phyloP scores from a whole-genome alignment of 2,329 filamentous ascomycete species.

The Grosmannia serpens region DNA sequence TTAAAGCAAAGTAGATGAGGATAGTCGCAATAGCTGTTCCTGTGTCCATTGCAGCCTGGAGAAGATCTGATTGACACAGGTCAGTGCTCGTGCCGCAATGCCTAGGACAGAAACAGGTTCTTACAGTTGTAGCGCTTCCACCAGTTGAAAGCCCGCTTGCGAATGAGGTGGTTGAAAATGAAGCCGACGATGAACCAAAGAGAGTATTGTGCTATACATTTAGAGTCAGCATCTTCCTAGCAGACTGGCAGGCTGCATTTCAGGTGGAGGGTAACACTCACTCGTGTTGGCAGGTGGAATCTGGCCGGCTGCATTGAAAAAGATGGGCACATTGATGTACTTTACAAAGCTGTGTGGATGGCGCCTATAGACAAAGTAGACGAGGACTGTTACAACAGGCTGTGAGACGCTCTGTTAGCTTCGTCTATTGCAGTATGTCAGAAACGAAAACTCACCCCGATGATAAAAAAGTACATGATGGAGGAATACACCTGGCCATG shows the following conservation, averaged over 20 bases:
- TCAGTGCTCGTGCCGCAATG: background rate
- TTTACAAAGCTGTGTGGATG: conserved; percentile 7
- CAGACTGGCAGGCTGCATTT: background rate
- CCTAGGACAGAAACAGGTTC: background rate
- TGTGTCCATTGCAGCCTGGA: conserved; percentile 6
- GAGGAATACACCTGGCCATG: conserved; percentile 35
- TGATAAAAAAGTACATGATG: conserved; percentile 36
- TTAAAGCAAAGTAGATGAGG: conserved; percentile 36
- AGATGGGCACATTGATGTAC: conserved; percentile 9
- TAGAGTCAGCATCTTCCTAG: background rate
- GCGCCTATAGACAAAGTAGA: conserved; percentile 3
- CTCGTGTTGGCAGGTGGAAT: conserved; percentile 9
- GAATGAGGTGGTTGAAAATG: conserved; percentile 48
- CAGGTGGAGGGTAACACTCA: background rate
- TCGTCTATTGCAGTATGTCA: conserved; percentile 18
- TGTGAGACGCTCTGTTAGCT: background rate
- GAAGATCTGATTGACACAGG: background rate
- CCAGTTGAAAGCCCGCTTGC: conserved; percentile 41
- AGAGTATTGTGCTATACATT: conserved; percentile 6
- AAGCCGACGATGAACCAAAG: conserved; percentile 30
- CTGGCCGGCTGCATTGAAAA: conserved; percentile 8
- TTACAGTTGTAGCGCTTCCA: conserved; percentile 9
- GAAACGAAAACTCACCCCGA: conserved; percentile 31
- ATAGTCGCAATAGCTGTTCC: conserved; percentile 46
- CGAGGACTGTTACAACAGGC: conserved; percentile 5